A percentile compares a stretch with the other conserved stretches of the same genome.
phyloP scores from a whole-genome alignment of 2,329 filamentous ascomycete genomes.

The Fusarium sp. region DNA sequence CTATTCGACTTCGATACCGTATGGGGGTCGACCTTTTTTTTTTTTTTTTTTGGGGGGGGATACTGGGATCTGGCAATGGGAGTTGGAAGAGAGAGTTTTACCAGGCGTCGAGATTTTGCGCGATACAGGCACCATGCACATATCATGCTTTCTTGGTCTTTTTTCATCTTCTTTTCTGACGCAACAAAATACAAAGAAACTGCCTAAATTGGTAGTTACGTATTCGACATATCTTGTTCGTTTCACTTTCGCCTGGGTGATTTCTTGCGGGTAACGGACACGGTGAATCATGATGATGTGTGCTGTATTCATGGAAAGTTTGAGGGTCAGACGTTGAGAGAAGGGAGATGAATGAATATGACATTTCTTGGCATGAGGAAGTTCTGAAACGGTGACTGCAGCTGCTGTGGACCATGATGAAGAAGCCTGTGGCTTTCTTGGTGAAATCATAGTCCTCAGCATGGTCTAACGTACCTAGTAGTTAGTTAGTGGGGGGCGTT shows the following conservation, averaged over 20 bases:
- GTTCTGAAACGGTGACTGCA: conserved; percentile 5
- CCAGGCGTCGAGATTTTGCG: conserved; percentile 39
- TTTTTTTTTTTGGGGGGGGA: conserved; percentile 37
- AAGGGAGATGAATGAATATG: conserved; percentile 7
- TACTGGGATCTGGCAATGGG: conserved; percentile 42
- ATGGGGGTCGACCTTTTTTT: conserved; percentile 19
- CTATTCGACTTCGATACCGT: conserved; percentile 31
- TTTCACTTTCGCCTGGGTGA: neutral
- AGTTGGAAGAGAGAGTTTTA: conserved; percentile 45
- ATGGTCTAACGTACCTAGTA: neutral
- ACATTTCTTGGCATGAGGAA: conserved; percentile 1
- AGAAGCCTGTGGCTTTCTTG: neutral
- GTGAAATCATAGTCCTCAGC: neutral
- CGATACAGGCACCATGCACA: conserved; percentile 32
- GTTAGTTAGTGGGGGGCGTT: neutral
- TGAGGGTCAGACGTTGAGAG: neutral
- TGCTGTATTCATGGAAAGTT: neutral
- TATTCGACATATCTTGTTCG: neutral
- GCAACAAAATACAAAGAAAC: conserved; percentile 29
- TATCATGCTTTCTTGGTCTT: conserved; percentile 29
- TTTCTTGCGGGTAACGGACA: neutral
- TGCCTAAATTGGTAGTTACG: conserved; percentile 7
- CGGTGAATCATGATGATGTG: neutral
- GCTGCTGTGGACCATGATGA: conserved; percentile 5
- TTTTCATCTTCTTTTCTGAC: conserved; percentile 22